Conservation (phyloP, 495 filamentous ascomycete genomes). For the Aspergillus bridgeri region DNA sequence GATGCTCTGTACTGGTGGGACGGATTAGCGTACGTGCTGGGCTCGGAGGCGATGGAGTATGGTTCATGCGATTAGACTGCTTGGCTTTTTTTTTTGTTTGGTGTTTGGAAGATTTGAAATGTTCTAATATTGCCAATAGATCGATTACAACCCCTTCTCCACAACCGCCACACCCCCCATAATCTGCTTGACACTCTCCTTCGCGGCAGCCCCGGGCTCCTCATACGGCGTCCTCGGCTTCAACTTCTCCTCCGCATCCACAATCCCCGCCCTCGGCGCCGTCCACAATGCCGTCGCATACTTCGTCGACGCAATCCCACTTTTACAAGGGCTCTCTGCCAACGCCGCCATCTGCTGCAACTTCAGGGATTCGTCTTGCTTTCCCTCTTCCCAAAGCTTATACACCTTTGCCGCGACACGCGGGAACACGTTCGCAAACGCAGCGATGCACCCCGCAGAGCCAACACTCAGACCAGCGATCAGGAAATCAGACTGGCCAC, state of each 20-base stretch:
- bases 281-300: constrained; percentile 57
- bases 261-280: constrained; percentile 54
- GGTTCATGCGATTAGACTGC: no score
- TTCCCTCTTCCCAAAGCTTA: constrained; percentile 47
- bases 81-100: no score
- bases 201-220: constrained; percentile 45
- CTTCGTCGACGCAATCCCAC: constrained; percentile 62
- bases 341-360: constrained; percentile 51
- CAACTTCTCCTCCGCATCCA: constrained; percentile 52
- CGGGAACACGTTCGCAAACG: constrained; percentile 65
- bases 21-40: no score
- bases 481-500: constrained; percentile 69
- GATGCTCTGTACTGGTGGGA: background rate
- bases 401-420: constrained; percentile 52
- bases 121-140: no score
- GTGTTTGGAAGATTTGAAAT: no score
- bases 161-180: constrained; percentile 33
- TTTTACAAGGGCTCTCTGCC: constrained; percentile 56
- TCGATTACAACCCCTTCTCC: constrained; percentile 14
- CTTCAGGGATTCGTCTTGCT: constrained; percentile 49
- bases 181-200: constrained; percentile 39
- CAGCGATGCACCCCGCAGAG: constrained; percentile 61
- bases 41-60: no score
- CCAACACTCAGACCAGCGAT: constrained; percentile 56
- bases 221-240: constrained; percentile 58